Conservation (phyloP, 2,329 filamentous ascomycete genomes). For the Fusarium chaquense region DNA sequence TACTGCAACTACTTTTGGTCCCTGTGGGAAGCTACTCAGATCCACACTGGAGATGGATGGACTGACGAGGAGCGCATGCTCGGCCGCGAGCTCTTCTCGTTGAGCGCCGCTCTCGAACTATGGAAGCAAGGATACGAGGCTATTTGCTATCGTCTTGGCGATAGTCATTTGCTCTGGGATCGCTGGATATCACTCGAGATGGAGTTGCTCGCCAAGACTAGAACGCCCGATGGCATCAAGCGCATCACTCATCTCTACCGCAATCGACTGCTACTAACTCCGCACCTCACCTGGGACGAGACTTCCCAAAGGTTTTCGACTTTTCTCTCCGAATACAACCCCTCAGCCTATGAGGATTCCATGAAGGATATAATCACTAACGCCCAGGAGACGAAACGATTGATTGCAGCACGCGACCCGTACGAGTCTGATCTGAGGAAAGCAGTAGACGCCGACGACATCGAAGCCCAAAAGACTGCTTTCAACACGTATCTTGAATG, state of each 20-base stretch:
- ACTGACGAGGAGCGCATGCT: constrained; percentile 75
- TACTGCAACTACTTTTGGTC: constrained; percentile 84
- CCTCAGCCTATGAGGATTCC: constrained; percentile 76
- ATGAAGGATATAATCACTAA: constrained; percentile 76
- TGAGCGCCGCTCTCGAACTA: constrained; percentile 73
- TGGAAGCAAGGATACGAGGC: constrained; percentile 79
- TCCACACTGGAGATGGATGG: constrained; percentile 64
- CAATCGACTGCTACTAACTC: constrained; percentile 74
- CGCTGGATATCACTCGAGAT: constrained; percentile 79
- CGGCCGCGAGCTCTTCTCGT: constrained; percentile 78
- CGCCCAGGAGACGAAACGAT: constrained; percentile 73
- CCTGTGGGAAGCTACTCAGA: constrained; percentile 74
- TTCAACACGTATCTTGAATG: constrained; percentile 83
- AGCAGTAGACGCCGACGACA: constrained; percentile 68
- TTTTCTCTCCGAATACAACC: constrained; percentile 79
- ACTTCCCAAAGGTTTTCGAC: constrained; percentile 81
- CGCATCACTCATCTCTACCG: constrained; percentile 77
- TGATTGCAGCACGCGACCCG: constrained; percentile 70
- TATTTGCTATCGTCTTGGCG: constrained; percentile 78
- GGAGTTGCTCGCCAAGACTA: constrained; percentile 71
- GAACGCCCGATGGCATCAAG: constrained; percentile 68
- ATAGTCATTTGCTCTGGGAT: constrained; percentile 84
- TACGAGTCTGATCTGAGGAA: constrained; percentile 75
- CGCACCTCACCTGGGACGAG: constrained; percentile 79
- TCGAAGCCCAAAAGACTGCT: constrained; percentile 63